phyloP scores from a whole-genome alignment of 768 basidiomycete genomes.

The Roridomyces roridus region DNA sequence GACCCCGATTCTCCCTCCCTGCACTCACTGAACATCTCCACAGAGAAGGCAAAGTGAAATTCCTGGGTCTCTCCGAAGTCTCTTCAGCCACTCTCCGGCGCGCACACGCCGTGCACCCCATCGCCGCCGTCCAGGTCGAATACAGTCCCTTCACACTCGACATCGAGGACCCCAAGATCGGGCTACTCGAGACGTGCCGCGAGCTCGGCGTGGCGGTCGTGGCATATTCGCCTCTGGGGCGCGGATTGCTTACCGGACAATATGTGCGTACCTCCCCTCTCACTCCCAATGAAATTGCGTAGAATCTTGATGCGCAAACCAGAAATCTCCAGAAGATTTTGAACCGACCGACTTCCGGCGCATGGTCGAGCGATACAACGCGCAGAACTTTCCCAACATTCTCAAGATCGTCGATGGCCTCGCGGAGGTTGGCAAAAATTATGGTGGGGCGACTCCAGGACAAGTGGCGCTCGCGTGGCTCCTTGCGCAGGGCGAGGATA shows the following conservation, averaged over 20 bases:
- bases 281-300: too few species aligned
- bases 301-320: too few species aligned
- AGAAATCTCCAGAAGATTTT: too few species aligned
- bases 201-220: neutral
- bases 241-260: neutral
- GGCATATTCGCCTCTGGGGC: neutral
- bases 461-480: conserved; percentile 48
- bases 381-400: conserved; percentile 48
- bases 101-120: conserved; percentile 51
- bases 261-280: too few species aligned
- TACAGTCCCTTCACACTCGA: neutral
- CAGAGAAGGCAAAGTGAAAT: conserved; percentile 49
- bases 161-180: too few species aligned
- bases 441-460: conserved; percentile 37
- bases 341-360: too few species aligned
- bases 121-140: conserved; percentile 43
- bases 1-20: conserved; percentile 25
- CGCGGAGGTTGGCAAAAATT: conserved; percentile 34
- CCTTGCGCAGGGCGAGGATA: conserved; percentile 39
- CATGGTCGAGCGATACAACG: too few species aligned
- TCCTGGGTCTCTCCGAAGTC: conserved; percentile 58
- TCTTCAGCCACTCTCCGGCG: conserved; percentile 49
- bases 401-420: conserved; percentile 39
- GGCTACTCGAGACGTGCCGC: too few species aligned
- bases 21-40: neutral